phyloP scores from a whole-genome alignment of 1,284 basidiomycete species.

The Ganoderma multipileum region DNA sequence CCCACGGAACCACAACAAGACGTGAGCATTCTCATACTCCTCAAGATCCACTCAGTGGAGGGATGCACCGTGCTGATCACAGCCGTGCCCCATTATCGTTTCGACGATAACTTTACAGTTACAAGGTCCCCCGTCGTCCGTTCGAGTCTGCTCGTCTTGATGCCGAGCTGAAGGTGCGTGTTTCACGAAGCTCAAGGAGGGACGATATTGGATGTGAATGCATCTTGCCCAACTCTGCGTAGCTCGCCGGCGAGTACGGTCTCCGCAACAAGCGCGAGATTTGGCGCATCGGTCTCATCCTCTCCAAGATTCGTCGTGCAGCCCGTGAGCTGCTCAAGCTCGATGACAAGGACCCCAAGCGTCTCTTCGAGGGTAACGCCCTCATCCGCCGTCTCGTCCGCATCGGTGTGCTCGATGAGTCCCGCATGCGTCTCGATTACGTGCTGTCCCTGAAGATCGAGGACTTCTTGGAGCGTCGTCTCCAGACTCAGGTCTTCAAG shows the following conservation, averaged over 20 bases:
- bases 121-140: constrained; percentile 98
- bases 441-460: constrained; percentile 99
- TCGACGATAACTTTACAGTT: constrained; percentile 67
- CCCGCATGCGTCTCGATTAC: constrained; percentile 99
- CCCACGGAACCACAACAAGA: constrained; percentile 89
- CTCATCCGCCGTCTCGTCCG: constrained; percentile 99
- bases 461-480: constrained; percentile 99
- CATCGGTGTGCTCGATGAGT: constrained; percentile 99
- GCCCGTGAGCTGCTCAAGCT: constrained; percentile 99
- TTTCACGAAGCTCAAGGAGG: background rate
- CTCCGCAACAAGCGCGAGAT: constrained; percentile 99
- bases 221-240: constrained; percentile 14
- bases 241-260: constrained; percentile 99
- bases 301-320: constrained; percentile 99
- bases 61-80: constrained; percentile 66
- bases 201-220: constrained; percentile 16
- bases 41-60: constrained; percentile 77
- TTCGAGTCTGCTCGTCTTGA: constrained; percentile 99
- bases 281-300: constrained; percentile 98
- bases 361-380: constrained; percentile 99
- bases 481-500: constrained; percentile 99
- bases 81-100: constrained; percentile 64
- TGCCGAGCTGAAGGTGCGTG: constrained; percentile 93
- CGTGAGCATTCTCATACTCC: constrained; percentile 69
- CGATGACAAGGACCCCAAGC: constrained; percentile 99